phyloP scores from a whole-genome alignment of 1,139 yeast genomes.

The Diutina neorugosa region DNA sequence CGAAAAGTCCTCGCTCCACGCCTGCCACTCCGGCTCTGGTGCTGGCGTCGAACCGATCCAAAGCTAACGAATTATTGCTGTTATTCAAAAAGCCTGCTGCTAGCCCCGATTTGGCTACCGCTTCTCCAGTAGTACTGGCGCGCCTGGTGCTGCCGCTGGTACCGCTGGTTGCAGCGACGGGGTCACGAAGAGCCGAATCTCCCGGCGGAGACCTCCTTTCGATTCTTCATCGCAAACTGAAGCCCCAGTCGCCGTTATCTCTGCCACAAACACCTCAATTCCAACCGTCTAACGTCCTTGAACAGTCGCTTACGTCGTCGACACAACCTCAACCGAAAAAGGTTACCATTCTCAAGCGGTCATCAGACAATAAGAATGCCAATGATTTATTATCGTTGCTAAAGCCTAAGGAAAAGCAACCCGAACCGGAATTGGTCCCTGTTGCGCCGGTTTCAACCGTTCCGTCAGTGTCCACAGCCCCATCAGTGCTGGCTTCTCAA shows the following conservation, averaged over 20 bases:
- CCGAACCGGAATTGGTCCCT: background rate
- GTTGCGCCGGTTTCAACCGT: background rate
- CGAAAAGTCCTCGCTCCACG: slow-evolving; percentile 9
- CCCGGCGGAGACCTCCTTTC: slow-evolving; percentile 5
- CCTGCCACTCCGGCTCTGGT: slow-evolving; percentile 5
- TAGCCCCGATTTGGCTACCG: background rate
- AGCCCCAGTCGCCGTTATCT: slow-evolving; percentile 5
- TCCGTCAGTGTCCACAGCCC: background rate
- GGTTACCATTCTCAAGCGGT: slow-evolving; percentile 18
- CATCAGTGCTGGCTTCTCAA: slow-evolving; percentile 2
- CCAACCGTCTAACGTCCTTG: slow-evolving; percentile 19
- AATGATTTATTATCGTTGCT: slow-evolving; percentile 12
- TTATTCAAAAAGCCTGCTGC: background rate
- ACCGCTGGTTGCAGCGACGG: slow-evolving; percentile 1
- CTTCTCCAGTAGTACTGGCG: background rate
- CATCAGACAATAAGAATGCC: slow-evolving; percentile 7
- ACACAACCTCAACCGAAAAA: slow-evolving; percentile 6
- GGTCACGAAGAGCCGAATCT: slow-evolving; percentile 3
- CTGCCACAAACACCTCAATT: slow-evolving; percentile 7
- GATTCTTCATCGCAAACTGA: slow-evolving; percentile 7
- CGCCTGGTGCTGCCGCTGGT: background rate
- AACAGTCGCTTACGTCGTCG: slow-evolving; percentile 12
- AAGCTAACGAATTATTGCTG: background rate
- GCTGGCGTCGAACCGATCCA: slow-evolving; percentile 9
- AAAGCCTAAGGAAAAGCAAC: slow-evolving; percentile 5